These are phyloP conservation scores for Brettanomyces nanus DNA, from an alignment of 805 yeast genomes.

Conservation along the genomic window DNA sequence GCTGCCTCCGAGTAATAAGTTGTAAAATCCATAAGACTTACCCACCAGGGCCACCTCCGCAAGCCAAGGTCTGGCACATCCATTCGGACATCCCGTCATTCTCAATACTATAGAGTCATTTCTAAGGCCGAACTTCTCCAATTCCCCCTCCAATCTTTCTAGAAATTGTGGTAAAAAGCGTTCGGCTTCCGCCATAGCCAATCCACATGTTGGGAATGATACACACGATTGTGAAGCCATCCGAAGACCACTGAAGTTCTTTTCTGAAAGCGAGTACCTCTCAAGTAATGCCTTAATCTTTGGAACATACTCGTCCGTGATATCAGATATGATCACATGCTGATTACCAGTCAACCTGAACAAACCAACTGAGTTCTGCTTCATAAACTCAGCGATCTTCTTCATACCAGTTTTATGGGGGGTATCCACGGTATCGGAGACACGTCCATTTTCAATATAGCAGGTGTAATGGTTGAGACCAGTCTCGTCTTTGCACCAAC, in stretches of 20 bases:
- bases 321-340: conserved; percentile 70
- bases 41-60: conserved; percentile 96
- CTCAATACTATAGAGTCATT: conserved; percentile 94
- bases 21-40: conserved; percentile 89
- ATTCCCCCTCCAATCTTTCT: conserved; percentile 71
- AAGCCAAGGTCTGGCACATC: conserved; percentile 97
- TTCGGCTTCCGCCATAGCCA: conserved; percentile 98
- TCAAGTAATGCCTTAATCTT: conserved; percentile 56
- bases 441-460: conserved; percentile 93
- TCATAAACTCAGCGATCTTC: conserved; percentile 66
- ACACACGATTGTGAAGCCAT: conserved; percentile 94
- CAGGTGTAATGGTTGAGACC: conserved; percentile 87
- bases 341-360: conserved; percentile 96
- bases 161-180: conserved; percentile 81
- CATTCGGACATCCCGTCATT: conserved; percentile 99
- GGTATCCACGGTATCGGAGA: conserved; percentile 83
- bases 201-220: conserved; percentile 97
- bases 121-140: conserved; percentile 88
- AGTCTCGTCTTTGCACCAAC: conserved; percentile 84
- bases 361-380: conserved; percentile 58
- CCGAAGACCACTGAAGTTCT: conserved; percentile 68
- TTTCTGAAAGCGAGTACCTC: conserved; percentile 75
- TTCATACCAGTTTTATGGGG: conserved; percentile 85
- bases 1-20: conserved; percentile 93
- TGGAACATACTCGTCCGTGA: conserved; percentile 56